A percentile compares a stretch with the other conserved stretches of the same genome.
These are phyloP conservation scores for Aureobasidium sp. DNA, from an alignment of 2,329 filamentous ascomycete genomes.

Conservation along the genomic window DNA sequence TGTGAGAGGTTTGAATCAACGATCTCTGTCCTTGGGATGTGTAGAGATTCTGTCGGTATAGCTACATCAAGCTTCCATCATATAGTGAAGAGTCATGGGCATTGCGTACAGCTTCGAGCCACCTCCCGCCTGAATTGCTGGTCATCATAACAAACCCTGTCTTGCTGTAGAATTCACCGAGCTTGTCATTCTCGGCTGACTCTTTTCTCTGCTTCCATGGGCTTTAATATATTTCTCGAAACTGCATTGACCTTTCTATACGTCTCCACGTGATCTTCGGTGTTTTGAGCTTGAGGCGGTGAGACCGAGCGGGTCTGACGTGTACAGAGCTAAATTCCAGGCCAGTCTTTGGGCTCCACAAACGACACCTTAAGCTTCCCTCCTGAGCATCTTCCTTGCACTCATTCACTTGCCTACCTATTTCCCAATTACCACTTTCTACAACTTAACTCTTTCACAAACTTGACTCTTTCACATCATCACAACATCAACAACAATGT, in stretches of 20 bases:
- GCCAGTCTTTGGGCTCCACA: slow-evolving; percentile 11
- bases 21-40: background rate
- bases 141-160: background rate
- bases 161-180: too few species aligned
- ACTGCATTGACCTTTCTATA: slow-evolving; percentile 4
- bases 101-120: background rate
- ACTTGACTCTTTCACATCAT: background rate
- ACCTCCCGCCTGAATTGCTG: background rate
- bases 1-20: background rate
- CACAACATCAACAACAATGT: slow-evolving; percentile 26
- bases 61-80: background rate
- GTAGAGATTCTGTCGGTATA: background rate
- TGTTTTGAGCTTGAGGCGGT: slow-evolving; percentile 11
- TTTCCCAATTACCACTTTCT: background rate
- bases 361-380: slow-evolving; percentile 11
- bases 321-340: slow-evolving; percentile 9
- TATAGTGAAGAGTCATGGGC: too few species aligned
- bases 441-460: background rate
- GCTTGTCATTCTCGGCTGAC: too few species aligned
- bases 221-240: slow-evolving; percentile 12
- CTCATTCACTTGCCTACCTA: background rate
- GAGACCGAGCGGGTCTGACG: slow-evolving; percentile 4
- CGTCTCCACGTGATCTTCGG: slow-evolving; percentile 2
- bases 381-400: slow-evolving; percentile 2
- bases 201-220: background rate